These are phyloP conservation scores for Citeromyces nyonsensis DNA, from an alignment of 805 yeast genomes.

Conservation along the genomic window DNA sequence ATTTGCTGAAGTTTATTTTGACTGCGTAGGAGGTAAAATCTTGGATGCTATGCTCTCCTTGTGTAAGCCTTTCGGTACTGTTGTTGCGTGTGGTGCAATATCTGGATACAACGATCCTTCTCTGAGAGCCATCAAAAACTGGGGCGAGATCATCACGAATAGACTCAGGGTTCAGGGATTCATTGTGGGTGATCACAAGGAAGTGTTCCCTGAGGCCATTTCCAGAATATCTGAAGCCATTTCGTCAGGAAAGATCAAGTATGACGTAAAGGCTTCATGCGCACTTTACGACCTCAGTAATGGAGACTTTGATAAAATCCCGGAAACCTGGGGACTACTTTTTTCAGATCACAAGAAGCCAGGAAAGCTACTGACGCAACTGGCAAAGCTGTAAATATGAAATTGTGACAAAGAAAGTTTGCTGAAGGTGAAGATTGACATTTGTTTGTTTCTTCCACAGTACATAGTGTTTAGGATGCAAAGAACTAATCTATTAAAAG, in stretches of 20 bases:
- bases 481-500: not conserved
- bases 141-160: constrained; percentile 27
- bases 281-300: constrained; percentile 6
- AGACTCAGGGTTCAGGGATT: constrained; percentile 39
- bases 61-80: constrained; percentile 22
- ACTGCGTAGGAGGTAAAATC: constrained; percentile 50
- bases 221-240: constrained; percentile 18
- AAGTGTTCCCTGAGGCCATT: constrained; percentile 20
- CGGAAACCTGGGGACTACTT: constrained; percentile 28
- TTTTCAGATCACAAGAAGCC: constrained; percentile 25
- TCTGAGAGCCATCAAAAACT: constrained; percentile 20
- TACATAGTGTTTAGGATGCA: not conserved
- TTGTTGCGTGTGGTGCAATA: constrained; percentile 52
- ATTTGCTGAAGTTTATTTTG: constrained; percentile 37
- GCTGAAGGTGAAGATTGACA: not conserved
- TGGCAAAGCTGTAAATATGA: constrained; percentile 8
- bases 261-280: constrained; percentile 6
- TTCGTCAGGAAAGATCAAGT: constrained; percentile 22
- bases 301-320: constrained; percentile 25
- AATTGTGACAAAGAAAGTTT: not conserved
- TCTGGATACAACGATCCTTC: constrained; percentile 34
- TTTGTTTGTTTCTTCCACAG: not conserved
- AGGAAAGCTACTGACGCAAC: constrained; percentile 36
- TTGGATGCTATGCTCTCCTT: constrained; percentile 25
- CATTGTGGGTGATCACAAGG: constrained; percentile 26